Base-by-base conservation (phyloP, 2,329 filamentous ascomycete species). In the Aspergillus sp. region DNA sequence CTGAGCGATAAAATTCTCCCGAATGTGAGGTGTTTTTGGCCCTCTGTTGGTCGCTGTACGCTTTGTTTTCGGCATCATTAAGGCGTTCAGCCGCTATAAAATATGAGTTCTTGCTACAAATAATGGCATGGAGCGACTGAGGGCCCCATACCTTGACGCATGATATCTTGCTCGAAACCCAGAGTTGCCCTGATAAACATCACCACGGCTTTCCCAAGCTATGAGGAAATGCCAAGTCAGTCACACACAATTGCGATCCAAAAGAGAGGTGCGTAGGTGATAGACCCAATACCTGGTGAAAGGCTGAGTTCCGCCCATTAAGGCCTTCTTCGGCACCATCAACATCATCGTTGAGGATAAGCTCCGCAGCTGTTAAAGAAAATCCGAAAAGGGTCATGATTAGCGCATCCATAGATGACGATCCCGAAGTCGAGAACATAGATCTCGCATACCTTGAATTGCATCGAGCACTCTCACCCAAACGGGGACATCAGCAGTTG, bases 271-370 rank as follows among this genome's bases (percentile, higher is more conserved):
- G 34, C 3, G 1, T 4, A 46, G 28, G 30, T 28, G 23, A 46
- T 28, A 30, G 23, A n/a, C 54, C 28, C 54, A 52, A 61, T 71
- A 88, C 86, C 79, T 87, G 87, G 77, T 99, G 95, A 73, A 96
- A 98, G n/a, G 91, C 87, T 6, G 93, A 97, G 68, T 85, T 84
- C 49, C 91, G 89, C 67, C 89, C 85, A 54, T 85, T 84, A 41
- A 97, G 83, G 47, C 87, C 87, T 63, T 83, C 82, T 78, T 96
- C 91, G 6, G 95, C 95, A 45, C 87, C 88, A 41, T 92, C 91
- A 63, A 98, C 89, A 78, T 98, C 92, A 78, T 97, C 93, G 73
- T 95, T 90, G 83, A 97, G 90, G 69, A 97, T 91, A 60, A 91
- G 81, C 8, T 85, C 83, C 4, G 89, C 87, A 45, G 91, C 90